Evolutionary conservation across 1,284 basidiomycete genomes (phyloP), one percentile per base, ranked within the genome.

Genomic region (Puccinia brachypodii): DNA sequence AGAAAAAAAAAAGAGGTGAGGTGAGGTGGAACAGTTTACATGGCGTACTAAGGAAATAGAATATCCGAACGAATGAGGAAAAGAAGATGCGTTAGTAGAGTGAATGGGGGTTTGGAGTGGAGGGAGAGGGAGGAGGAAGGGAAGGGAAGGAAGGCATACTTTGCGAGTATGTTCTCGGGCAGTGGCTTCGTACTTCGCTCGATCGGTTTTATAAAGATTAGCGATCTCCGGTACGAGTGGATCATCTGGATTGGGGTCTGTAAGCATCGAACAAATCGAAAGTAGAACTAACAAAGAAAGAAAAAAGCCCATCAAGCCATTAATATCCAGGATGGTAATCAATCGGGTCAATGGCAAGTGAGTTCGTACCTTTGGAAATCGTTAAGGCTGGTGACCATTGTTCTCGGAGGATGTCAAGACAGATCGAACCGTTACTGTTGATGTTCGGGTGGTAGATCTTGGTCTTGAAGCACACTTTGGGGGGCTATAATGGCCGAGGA

Each of bases 381-480:
- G 97, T 98, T 88, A 99, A 89, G 69, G 97, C 97, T 73, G 97
- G 97, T 84, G 93, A 95, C 95, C 95, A 98, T 87, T 97, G 84
- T 77, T 85, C 85, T 88, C 94, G 91, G 87, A 98, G 89, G 87
- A 98, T 98, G 88, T 98, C 97, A 85, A 99, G 89, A 88, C 97
- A 99, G 88, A 99, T 99, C 85, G 94, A 96, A 72, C 97, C 97
- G 86, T 97, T 96, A 84, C 93, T 92, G 87, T 97, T 97, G 93
- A 97, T 96, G 89, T 96, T 96, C 72, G 94, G 94, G 88, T 96
- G 95, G 85, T 88, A 89, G 87, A 90, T 89, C 87, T 90, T 98
- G 87, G 96, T 99, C 85, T 94, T 95, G 89, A 99, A 99, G 89
- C 93, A 93, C 88, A 99, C 95, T 91, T 98, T 98, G 87, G 97